Evolutionary conservation across 805 yeast species (phyloP), one percentile per base, ranked within the genome.

Genomic region (Blastobotrys mokoenaii): DNA sequence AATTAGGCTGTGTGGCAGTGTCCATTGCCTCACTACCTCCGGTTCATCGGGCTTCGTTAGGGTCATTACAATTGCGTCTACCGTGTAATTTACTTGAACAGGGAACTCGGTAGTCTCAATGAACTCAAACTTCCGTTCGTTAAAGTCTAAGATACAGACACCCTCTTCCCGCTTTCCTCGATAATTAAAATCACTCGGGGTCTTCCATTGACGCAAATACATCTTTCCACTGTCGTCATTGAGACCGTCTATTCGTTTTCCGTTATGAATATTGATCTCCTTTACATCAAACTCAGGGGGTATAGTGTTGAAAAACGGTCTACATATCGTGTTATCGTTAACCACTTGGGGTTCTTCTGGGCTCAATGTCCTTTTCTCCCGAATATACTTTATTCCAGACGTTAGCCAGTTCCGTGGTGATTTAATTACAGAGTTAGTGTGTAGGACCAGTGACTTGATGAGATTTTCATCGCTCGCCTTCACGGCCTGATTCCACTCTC

Each of bases 111-210:
- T 20, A 6, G 30, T 36, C n/a, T 36, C 27, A n/a, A 36, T n/a
- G 39, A 17, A 36, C 18, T 36, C 22, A n/a, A 36, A 36, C n/a
- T 10, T 36, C n/a, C 39, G 25, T 29, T 36, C 39, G 12, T 36
- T 20, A n/a, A 36, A 16, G n/a, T 36, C 39, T 29, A 36, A 36
- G 7, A 36, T 18, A n/a, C 39, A 36, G 3, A 36, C 27, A 7
- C 39, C 39, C 18, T 36, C 39, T 16, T 9, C 6, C 11, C 14
- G 7, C 30, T 17, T 31, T 12, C 15, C 15, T 31, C 34, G 15
- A 5, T 11, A 5, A 11, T 12, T 5, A 14, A 12, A 11, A 4
- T 11, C 34, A 31, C 4, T 31, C 11, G 34, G 14, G 29, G 30
- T 16, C 14, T 20, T 20, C 14, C n/a, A 17, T 7, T 36, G 22